These are phyloP conservation scores for Cytospora piceae DNA, from an alignment of 2,329 filamentous ascomycete species.

Conservation along the genomic window DNA sequence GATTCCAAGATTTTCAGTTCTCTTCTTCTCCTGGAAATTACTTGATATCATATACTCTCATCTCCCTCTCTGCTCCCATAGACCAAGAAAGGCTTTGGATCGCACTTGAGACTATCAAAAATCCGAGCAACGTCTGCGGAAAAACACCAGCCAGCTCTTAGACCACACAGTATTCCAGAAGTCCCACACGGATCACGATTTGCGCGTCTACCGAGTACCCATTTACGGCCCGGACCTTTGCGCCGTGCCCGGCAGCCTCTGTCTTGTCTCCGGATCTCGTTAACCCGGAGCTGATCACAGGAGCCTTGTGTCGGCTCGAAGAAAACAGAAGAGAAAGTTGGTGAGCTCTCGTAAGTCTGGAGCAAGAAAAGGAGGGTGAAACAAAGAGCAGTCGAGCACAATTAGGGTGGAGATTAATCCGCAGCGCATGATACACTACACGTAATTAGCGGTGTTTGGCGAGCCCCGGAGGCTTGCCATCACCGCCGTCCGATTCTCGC, in stretches of 20 bases:
- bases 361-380: neutral
- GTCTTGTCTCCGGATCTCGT: neutral
- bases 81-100: neutral
- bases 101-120: neutral
- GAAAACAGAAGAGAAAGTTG: neutral
- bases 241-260: neutral
- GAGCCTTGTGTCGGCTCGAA: neutral
- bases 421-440: neutral
- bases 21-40: neutral
- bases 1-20: neutral
- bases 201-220: neutral
- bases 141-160: neutral
- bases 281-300: neutral
- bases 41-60: too few species aligned
- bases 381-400: neutral
- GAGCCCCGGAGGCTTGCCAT: constrained; percentile 18
- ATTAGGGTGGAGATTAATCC: neutral
- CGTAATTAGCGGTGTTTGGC: constrained; percentile 24
- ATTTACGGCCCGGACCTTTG: neutral
- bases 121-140: neutral
- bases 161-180: neutral
- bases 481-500: constrained; percentile 3
- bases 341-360: neutral
- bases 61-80: neutral
- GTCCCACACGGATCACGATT: neutral